Percentiles rank a stretch among this genome's conserved stretches.
These are phyloP conservation scores for Cucumis melo DNA, from an alignment of 306 rosid species.

Conservation along the genomic window DNA sequence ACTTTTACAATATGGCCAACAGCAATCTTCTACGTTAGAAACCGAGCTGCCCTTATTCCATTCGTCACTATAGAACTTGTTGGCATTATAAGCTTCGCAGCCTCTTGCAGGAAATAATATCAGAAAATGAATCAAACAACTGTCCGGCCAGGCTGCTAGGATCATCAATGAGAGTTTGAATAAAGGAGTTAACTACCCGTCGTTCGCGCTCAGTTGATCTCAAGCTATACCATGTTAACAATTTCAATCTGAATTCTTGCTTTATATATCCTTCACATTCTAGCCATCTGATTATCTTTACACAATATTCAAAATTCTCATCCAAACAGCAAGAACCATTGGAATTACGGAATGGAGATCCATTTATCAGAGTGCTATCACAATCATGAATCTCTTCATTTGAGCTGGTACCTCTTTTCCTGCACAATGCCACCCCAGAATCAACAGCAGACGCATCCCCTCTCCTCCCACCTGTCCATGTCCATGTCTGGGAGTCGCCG, in stretches of 20 bases:
- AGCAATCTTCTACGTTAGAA: conserved; percentile 25
- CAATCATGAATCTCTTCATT: conserved; percentile 80
- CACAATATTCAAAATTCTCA: conserved; percentile 92
- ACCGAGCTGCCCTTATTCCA: conserved; percentile 22
- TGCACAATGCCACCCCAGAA: conserved; percentile 43
- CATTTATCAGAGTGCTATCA: conserved; percentile 91
- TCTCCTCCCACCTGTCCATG: conserved; percentile 46
- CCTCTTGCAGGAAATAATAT: conserved; percentile 81
- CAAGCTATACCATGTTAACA: conserved; percentile 98
- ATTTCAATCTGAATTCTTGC: conserved; percentile 80
- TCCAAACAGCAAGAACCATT: conserved; percentile 67
- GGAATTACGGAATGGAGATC: conserved; percentile 48
- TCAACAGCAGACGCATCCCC: conserved; percentile 85
- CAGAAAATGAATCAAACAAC: conserved; percentile 87
- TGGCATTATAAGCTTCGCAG: conserved; percentile 49
- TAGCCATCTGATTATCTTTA: conserved; percentile 92
- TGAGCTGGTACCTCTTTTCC: conserved; percentile 59
- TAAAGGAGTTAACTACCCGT: conserved; percentile 93
- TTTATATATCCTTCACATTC: conserved; percentile 92
- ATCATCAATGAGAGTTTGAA: conserved; percentile 91
- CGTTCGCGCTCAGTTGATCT: conserved; percentile 97
- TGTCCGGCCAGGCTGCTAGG: conserved; percentile 98
- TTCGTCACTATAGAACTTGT: conserved; percentile 36
- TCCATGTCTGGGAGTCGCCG: conserved; percentile 92
- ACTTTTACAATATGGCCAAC: conserved; percentile 21